These are phyloP conservation scores for Mucor velutinosus DNA, from an alignment of 371 early-diverging fungal genomes.

Conservation along the genomic window DNA sequence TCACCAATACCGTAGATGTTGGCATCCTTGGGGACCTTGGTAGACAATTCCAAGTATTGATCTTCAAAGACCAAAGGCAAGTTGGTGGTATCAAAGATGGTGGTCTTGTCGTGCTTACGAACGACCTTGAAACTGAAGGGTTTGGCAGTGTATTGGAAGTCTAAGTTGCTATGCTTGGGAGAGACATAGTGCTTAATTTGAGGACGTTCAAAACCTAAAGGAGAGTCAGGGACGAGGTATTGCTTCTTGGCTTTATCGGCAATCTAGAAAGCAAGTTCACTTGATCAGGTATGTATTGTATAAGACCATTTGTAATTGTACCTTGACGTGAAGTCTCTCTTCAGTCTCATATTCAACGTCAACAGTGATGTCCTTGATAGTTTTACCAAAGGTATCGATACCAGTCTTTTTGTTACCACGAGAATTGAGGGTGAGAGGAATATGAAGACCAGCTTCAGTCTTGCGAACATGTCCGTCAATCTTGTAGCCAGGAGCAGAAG, in stretches of 20 bases:
- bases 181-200: conserved; percentile 4
- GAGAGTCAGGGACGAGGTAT: conserved; percentile 56
- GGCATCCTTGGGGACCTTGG: conserved; percentile 52
- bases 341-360: conserved; percentile 55
- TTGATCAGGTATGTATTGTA: not conserved
- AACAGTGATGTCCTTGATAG: conserved; percentile 42
- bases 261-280: conserved; percentile 26
- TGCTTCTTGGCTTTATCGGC: conserved; percentile 50
- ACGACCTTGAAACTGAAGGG: conserved; percentile 62
- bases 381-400: conserved; percentile 40
- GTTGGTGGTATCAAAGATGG: conserved; percentile 63
- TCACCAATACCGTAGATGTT: conserved; percentile 79
- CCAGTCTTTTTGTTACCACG: conserved; percentile 6
- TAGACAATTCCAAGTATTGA: conserved; percentile 68
- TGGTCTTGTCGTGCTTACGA: conserved; percentile 46
- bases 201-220: conserved; percentile 40
- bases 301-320: not conserved
- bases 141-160: conserved; percentile 46
- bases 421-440: conserved; percentile 25
- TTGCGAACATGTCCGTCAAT: conserved; percentile 29
- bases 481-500: conserved; percentile 34
- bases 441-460: conserved; percentile 34
- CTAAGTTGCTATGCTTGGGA: conserved; percentile 34
- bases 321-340: conserved; percentile 54
- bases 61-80: conserved; percentile 67